These are phyloP conservation scores for Termitomyces sp. DNA, from an alignment of 768 basidiomycete species.

Conservation along the genomic window DNA sequence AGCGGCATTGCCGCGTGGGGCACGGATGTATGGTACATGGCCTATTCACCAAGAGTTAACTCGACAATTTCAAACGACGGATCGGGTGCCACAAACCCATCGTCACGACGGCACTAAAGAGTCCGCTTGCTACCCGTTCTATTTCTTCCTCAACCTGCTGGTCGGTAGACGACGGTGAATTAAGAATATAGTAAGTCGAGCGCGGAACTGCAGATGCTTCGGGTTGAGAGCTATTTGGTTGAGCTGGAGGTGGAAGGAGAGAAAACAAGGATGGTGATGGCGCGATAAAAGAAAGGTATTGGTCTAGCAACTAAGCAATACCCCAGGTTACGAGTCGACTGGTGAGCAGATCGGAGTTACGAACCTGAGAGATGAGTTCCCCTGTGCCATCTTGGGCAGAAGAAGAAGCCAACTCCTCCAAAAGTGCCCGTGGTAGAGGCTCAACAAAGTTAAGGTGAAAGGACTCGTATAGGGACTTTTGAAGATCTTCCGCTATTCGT, in stretches of 20 bases:
- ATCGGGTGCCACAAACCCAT: constrained; percentile 53
- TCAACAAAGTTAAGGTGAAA: constrained; percentile 96
- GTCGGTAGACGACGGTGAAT: constrained; percentile 88
- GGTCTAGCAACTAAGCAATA: constrained; percentile 76
- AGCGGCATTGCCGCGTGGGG: constrained; percentile 93
- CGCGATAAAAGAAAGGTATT: constrained; percentile 94
- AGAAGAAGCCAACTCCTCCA: constrained; percentile 91
- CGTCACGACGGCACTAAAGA: constrained; percentile 90
- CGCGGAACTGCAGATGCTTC: constrained; percentile 34
- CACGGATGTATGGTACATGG: constrained; percentile 91
- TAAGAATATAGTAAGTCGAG: constrained; percentile 83
- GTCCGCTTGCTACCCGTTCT: constrained; percentile 84
- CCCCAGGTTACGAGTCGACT: constrained; percentile 8
- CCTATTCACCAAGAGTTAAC: constrained; percentile 41
- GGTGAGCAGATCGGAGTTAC: constrained; percentile 14
- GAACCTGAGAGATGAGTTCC: constrained; percentile 77
- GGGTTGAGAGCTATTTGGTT: constrained; percentile 32
- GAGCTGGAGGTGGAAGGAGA: constrained; percentile 60
- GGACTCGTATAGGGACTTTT: constrained; percentile 86
- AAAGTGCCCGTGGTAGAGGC: constrained; percentile 79
- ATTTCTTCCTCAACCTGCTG: constrained; percentile 91
- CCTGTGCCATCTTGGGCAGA: constrained; percentile 84
- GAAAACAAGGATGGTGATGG: constrained; percentile 94
- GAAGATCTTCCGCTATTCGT: constrained; percentile 91
- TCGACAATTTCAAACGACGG: neutral